Evolutionary conservation across 768 basidiomycete genomes (phyloP).

Genomic region (Nidularia sp.): DNA sequence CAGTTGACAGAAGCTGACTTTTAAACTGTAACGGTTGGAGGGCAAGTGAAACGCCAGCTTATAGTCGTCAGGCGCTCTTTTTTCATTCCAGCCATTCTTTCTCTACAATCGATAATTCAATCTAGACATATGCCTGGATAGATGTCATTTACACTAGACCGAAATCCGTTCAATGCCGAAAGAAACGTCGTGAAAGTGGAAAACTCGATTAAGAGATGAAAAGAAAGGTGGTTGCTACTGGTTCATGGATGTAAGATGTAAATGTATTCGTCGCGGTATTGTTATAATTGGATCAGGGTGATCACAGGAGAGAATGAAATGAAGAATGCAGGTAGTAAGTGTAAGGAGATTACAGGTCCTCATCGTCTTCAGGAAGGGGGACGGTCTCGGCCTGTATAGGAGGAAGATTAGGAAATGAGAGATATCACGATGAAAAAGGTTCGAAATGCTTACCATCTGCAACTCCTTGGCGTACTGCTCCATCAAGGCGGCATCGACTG

Average conservation of each 20-base stretch:
- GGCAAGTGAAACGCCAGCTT: no score
- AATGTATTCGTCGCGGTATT: slow-evolving; percentile 20
- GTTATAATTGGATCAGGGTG: slow-evolving; percentile 19
- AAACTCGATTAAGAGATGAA: slow-evolving; percentile 6
- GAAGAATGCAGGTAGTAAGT: slow-evolving; percentile 8
- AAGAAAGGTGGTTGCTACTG: slow-evolving; percentile 11
- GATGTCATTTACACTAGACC: background rate
- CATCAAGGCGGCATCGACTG: slow-evolving; percentile 78
- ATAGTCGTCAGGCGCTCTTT: no score
- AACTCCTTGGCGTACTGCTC: slow-evolving; percentile 76
- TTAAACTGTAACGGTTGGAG: no score
- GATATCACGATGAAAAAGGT: background rate
- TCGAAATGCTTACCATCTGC: slow-evolving; percentile 42
- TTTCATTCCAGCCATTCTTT: background rate
- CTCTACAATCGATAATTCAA: background rate
- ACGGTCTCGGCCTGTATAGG: slow-evolving; percentile 71
- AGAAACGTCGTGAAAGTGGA: background rate
- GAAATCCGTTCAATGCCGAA: background rate
- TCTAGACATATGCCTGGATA: background rate
- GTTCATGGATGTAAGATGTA: slow-evolving; percentile 11
- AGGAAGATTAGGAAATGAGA: slow-evolving; percentile 6
- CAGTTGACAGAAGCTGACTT: no score
- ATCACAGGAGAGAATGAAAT: slow-evolving; percentile 14
- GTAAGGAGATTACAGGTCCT: slow-evolving; percentile 55
- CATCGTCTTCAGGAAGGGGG: slow-evolving; percentile 97